Percentiles rank a stretch among this genome's conserved stretches.
These are phyloP conservation scores for Cyclotella cryptica DNA, from an alignment of 108 stramenopile genomes.

Conservation along the genomic window DNA sequence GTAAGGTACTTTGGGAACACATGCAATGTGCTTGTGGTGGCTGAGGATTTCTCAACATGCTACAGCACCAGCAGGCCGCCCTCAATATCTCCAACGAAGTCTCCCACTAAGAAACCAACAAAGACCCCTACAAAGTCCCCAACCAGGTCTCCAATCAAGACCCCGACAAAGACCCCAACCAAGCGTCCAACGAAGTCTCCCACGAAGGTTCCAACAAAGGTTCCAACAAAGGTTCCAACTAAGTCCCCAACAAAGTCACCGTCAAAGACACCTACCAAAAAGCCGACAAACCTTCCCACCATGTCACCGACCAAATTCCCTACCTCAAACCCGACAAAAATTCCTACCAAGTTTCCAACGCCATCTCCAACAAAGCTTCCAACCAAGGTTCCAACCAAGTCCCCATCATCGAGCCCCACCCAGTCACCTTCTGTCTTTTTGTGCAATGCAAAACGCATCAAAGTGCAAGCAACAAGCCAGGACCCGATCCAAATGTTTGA, in stretches of 20 bases:
- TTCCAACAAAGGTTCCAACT: too few relatives aligned
- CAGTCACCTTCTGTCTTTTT: not conserved
- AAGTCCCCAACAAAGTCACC: not conserved
- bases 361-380: not conserved
- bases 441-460: conserved; percentile 1
- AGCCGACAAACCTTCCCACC: not conserved
- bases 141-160: not conserved
- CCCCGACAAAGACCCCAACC: not conserved
- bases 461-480: not conserved
- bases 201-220: not conserved
- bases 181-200: not conserved
- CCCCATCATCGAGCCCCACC: not conserved
- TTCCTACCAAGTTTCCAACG: not conserved
- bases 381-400: not conserved
- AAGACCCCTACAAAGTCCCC: not conserved
- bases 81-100: not conserved
- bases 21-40: not conserved
- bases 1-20: not conserved
- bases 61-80: not conserved
- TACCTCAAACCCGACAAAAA: too few relatives aligned
- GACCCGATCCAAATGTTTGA: conserved; percentile 5
- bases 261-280: not conserved
- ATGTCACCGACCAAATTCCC: not conserved
- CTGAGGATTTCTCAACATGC: not conserved
- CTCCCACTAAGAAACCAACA: not conserved